A percentile compares a stretch with the other conserved stretches of the same genome.
These are phyloP conservation scores for Fonsecaea monophora DNA, from an alignment of 2,329 filamentous ascomycete species.

Conservation along the genomic window DNA sequence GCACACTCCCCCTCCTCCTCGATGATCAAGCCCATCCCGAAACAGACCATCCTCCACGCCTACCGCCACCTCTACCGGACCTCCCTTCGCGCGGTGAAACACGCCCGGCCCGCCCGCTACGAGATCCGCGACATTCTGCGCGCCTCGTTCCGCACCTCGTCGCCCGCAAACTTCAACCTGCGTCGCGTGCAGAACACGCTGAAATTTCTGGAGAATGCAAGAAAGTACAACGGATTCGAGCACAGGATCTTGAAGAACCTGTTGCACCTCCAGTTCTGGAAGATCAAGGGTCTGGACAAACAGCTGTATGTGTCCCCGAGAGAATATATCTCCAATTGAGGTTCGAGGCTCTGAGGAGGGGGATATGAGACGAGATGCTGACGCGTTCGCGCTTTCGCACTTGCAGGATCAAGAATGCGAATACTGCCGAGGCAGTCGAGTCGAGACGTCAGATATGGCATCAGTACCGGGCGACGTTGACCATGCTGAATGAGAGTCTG, in stretches of 20 bases:
- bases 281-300: slow-evolving; percentile 45
- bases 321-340: too few relatives aligned
- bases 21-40: background rate
- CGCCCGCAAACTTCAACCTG: slow-evolving; percentile 48
- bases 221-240: slow-evolving; percentile 50
- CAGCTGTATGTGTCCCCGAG: slow-evolving; percentile 34
- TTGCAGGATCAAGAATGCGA: slow-evolving; percentile 30
- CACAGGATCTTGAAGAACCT: slow-evolving; percentile 57
- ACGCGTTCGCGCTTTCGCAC: too few relatives aligned
- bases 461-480: slow-evolving; percentile 54
- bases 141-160: slow-evolving; percentile 50
- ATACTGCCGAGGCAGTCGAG: slow-evolving; percentile 40
- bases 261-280: slow-evolving; percentile 53
- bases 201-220: slow-evolving; percentile 53
- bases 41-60: slow-evolving; percentile 53
- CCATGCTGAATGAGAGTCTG: slow-evolving; percentile 57
- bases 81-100: slow-evolving; percentile 62
- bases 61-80: slow-evolving; percentile 65
- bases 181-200: slow-evolving; percentile 54
- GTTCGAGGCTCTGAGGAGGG: too few relatives aligned
- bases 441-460: slow-evolving; percentile 47
- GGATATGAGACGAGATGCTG: too few relatives aligned
- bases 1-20: background rate
- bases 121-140: slow-evolving; percentile 56
- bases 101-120: slow-evolving; percentile 63